A percentile compares a stretch with the other conserved stretches of the same genome.
phyloP scores from a whole-genome alignment of 2,329 filamentous ascomycete species.

The Colletotrichum musicola region DNA sequence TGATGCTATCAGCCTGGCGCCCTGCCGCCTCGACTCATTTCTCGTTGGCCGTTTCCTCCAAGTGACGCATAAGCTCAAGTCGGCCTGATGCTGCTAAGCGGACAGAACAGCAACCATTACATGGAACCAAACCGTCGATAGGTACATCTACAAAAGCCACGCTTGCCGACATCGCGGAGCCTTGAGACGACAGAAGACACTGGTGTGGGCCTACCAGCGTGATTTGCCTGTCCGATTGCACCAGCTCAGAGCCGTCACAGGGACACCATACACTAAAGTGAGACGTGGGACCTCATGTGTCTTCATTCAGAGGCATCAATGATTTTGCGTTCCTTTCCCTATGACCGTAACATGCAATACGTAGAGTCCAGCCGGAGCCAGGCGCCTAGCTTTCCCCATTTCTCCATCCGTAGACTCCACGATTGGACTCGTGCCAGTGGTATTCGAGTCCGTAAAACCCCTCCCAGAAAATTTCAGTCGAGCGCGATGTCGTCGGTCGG shows the following conservation, averaged over 20 bases:
- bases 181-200: no score
- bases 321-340: slow-evolving; percentile 58
- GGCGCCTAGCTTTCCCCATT: slow-evolving; percentile 43
- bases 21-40: no score
- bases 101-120: no score
- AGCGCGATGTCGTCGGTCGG: slow-evolving; percentile 38
- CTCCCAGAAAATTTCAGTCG: slow-evolving; percentile 38
- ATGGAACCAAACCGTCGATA: no score
- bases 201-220: background rate
- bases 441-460: slow-evolving; percentile 34
- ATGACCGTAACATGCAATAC: slow-evolving; percentile 62
- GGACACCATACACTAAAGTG: background rate
- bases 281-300: slow-evolving; percentile 23
- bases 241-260: background rate
- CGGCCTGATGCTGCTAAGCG: no score
- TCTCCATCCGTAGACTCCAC: slow-evolving; percentile 42
- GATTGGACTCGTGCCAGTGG: slow-evolving; percentile 37
- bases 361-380: slow-evolving; percentile 41
- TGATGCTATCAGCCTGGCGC: no score
- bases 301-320: slow-evolving; percentile 39
- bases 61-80: no score
- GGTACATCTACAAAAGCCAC: no score
- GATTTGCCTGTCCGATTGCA: background rate
- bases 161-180: no score
- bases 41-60: no score